These are phyloP conservation scores for Apophysomyces elegans DNA, from an alignment of 371 early-diverging fungal species.

Conservation along the genomic window DNA sequence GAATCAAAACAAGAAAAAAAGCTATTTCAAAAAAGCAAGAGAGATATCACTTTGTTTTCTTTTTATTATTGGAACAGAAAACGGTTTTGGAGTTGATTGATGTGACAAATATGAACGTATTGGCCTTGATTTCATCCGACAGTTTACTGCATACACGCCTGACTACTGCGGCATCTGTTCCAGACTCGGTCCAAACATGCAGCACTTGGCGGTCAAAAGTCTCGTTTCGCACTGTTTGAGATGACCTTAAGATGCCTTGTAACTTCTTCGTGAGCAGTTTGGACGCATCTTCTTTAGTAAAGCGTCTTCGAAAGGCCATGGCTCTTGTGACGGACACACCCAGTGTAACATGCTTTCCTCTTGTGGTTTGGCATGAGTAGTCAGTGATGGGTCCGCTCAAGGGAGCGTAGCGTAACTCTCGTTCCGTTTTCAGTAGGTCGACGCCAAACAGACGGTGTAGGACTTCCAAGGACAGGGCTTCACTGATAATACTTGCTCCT, in stretches of 20 bases:
- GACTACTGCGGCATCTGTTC: slow-evolving; percentile 32
- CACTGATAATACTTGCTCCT: slow-evolving; percentile 53
- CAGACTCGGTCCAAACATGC: slow-evolving; percentile 62
- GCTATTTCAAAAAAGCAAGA: not conserved
- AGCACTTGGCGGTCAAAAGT: slow-evolving; percentile 56
- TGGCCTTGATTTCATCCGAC: slow-evolving; percentile 5
- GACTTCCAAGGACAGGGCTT: slow-evolving; percentile 59
- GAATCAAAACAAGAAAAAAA: not conserved
- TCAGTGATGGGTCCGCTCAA: slow-evolving; percentile 59
- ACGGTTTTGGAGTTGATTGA: slow-evolving; percentile 22
- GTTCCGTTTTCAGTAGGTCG: slow-evolving; percentile 54
- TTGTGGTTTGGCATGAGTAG: slow-evolving; percentile 39
- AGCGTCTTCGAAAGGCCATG: slow-evolving; percentile 42
- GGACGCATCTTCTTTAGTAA: slow-evolving; percentile 43
- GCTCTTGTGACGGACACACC: slow-evolving; percentile 66
- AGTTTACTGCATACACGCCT: slow-evolving; percentile 21
- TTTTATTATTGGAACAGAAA: not conserved
- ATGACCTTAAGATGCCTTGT: slow-evolving; percentile 41
- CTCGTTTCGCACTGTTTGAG: slow-evolving; percentile 38
- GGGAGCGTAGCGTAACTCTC: slow-evolving; percentile 51
- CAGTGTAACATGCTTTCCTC: slow-evolving; percentile 14
- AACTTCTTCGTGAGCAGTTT: slow-evolving; percentile 52
- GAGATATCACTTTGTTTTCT: not conserved
- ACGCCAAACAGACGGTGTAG: slow-evolving; percentile 54
- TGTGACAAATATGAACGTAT: slow-evolving; percentile 33